Conservation (phyloP, 2,329 filamentous ascomycete genomes). For the Thielaviopsis populi region DNA sequence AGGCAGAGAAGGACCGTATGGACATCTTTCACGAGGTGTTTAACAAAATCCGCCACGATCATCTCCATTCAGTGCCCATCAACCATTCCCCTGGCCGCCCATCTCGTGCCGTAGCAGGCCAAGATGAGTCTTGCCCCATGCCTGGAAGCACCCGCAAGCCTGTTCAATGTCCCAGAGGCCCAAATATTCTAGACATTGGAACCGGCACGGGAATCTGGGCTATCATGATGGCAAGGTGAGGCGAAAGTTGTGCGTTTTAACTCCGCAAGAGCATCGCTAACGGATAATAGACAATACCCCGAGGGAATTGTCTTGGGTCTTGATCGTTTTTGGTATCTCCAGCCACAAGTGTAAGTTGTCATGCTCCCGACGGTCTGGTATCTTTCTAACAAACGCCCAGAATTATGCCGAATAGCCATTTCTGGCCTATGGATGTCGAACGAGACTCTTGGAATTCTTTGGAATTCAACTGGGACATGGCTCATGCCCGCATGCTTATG, state of each 20-base stretch:
- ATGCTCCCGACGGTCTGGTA: neutral
- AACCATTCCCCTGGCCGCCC: neutral
- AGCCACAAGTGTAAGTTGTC: conserved; percentile 26
- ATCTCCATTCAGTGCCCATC: conserved; percentile 14
- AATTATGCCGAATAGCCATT: conserved; percentile 54
- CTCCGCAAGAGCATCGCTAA: neutral
- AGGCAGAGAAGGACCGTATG: conserved; percentile 61
- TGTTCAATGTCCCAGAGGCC: conserved; percentile 14
- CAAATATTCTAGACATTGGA: conserved; percentile 50
- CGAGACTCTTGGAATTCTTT: conserved; percentile 43
- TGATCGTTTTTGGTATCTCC: conserved; percentile 27
- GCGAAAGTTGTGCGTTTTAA: conserved; percentile 7
- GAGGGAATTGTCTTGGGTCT: conserved; percentile 26
- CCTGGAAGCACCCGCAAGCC: conserved; percentile 6
- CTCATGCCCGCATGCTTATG: conserved; percentile 65
- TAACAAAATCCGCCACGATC: conserved; percentile 13
- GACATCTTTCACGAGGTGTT: conserved; percentile 74
- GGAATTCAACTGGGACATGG: conserved; percentile 55
- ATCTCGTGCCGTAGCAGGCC: neutral
- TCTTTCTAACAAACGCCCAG: conserved; percentile 28
- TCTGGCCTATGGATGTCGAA: conserved; percentile 64
- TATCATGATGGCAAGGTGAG: conserved; percentile 68
- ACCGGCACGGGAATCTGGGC: conserved; percentile 88
- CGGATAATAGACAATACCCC: conserved; percentile 12
- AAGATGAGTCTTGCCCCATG: neutral